A percentile compares a stretch with the other conserved stretches of the same genome.
Evolutionary conservation across 345 rosid genomes (phyloP).

Genomic region (Syzygium grande): DNA sequence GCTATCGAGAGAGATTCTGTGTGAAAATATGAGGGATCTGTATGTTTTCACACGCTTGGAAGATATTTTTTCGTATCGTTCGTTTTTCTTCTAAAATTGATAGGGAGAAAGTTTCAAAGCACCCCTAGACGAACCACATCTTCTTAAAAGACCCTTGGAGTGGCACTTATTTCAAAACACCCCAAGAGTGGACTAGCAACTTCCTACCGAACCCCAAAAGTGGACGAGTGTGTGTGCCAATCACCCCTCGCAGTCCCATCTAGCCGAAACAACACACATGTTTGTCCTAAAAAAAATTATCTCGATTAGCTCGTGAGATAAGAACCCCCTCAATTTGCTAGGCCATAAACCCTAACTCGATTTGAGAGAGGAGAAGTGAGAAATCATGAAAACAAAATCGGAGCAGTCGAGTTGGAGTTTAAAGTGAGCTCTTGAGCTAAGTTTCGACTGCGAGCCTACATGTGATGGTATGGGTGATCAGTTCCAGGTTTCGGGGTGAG

Average conservation of each 20-base stretch:
- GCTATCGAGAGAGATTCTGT: background rate
- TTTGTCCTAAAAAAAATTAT: background rate
- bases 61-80: background rate
- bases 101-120: too few species aligned
- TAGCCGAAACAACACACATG: background rate
- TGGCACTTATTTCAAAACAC: background rate
- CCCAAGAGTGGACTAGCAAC: background rate
- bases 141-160: too few species aligned
- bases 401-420: background rate
- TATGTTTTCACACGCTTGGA: background rate
- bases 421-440: background rate
- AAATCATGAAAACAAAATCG: background rate
- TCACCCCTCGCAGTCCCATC: background rate
- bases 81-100: too few species aligned
- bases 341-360: background rate
- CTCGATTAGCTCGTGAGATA: background rate
- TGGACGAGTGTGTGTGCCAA: background rate
- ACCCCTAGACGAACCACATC: too few species aligned
- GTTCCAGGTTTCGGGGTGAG: too few species aligned
- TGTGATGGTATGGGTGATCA: too few species aligned
- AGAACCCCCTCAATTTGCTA: background rate
- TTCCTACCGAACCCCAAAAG: background rate
- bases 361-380: background rate
- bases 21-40: fast-evolving
- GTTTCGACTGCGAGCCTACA: background rate